These are phyloP conservation scores for Leishmania guyanensis DNA, from an alignment of 208 protist genomes.

Conservation along the genomic window DNA sequence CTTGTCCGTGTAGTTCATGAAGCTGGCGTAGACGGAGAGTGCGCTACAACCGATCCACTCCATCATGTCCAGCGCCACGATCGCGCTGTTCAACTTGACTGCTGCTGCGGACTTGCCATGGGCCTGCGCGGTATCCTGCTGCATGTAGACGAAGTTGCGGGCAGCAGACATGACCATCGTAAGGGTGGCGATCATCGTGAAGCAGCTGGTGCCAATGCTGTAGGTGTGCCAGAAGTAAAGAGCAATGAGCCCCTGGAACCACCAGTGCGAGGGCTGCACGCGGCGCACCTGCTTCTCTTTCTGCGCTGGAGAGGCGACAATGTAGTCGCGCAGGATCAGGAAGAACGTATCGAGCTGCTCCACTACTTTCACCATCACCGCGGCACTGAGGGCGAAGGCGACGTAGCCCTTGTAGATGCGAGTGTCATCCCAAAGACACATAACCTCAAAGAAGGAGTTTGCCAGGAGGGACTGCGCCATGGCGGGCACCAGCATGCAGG, in stretches of 20 bases:
- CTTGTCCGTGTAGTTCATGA: conserved; percentile 43
- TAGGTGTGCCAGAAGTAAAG: conserved; percentile 60
- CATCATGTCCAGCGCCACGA: conserved; percentile 25
- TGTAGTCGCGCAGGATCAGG: conserved; percentile 73
- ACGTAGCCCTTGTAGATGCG: conserved; percentile 39
- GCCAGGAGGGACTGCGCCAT: conserved; percentile 24
- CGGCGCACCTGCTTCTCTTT: conserved; percentile 21
- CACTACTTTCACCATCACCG: conserved; percentile 63
- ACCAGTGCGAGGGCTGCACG: conserved; percentile 44
- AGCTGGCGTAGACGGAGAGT: conserved; percentile 45
- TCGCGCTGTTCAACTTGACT: conserved; percentile 7
- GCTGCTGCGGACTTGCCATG: conserved; percentile 19
- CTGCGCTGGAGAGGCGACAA: conserved; percentile 20
- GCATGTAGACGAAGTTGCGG: conserved; percentile 29
- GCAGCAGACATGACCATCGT: conserved; percentile 30
- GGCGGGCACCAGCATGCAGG: conserved; percentile 33
- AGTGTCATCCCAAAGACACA: conserved; percentile 48
- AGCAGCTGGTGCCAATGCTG: conserved; percentile 46
- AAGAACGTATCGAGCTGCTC: conserved; percentile 81
- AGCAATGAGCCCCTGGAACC: conserved; percentile 35
- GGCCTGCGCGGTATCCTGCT: conserved; percentile 21
- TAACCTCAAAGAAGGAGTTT: conserved; percentile 30
- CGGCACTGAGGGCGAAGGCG: conserved; percentile 56
- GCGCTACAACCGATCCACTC: conserved; percentile 40
- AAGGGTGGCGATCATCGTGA: conserved; percentile 33